These are phyloP conservation scores for Alisma plantagoaquatica DNA, from an alignment of 106 monocot genomes.

Conservation along the genomic window DNA sequence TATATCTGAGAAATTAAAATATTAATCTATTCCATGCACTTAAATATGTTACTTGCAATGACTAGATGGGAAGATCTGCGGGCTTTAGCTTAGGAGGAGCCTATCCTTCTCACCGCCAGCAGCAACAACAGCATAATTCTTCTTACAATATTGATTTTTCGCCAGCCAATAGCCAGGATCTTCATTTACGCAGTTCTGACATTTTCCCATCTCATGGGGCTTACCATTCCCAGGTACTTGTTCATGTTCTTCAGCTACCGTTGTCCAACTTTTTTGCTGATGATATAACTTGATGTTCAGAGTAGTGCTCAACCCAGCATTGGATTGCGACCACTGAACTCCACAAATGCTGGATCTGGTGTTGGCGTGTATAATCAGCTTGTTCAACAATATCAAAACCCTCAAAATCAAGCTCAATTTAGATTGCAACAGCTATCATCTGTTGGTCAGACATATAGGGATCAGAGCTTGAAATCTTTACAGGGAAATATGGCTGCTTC, in stretches of 20 bases:
- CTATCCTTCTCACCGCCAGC: slow-evolving; percentile 63
- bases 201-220: slow-evolving; percentile 50
- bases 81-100: slow-evolving; percentile 58
- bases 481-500: slow-evolving; percentile 33
- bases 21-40: too few relatives aligned
- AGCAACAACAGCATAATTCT: slow-evolving; percentile 50
- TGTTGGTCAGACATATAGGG: slow-evolving; percentile 58
- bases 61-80: slow-evolving; percentile 70
- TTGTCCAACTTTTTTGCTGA: background rate
- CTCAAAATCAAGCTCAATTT: slow-evolving; percentile 56
- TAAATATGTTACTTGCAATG: background rate
- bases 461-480: slow-evolving; percentile 56
- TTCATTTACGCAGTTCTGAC: slow-evolving; percentile 51
- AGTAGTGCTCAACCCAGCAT: slow-evolving; percentile 51
- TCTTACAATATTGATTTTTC: slow-evolving; percentile 29
- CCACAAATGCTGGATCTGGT: slow-evolving; percentile 34
- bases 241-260: background rate
- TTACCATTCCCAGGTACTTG: slow-evolving; percentile 52
- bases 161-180: slow-evolving; percentile 43
- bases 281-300: slow-evolving; percentile 28
- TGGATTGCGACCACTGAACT: slow-evolving; percentile 69
- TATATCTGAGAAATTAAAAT: too few relatives aligned
- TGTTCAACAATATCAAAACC: slow-evolving; percentile 75
- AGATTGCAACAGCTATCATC: slow-evolving; percentile 62
- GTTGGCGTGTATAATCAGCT: slow-evolving; percentile 70